Evolutionary conservation across 2,329 filamentous ascomycete species (phyloP).

Genomic region (Calonectria pteridis): DNA sequence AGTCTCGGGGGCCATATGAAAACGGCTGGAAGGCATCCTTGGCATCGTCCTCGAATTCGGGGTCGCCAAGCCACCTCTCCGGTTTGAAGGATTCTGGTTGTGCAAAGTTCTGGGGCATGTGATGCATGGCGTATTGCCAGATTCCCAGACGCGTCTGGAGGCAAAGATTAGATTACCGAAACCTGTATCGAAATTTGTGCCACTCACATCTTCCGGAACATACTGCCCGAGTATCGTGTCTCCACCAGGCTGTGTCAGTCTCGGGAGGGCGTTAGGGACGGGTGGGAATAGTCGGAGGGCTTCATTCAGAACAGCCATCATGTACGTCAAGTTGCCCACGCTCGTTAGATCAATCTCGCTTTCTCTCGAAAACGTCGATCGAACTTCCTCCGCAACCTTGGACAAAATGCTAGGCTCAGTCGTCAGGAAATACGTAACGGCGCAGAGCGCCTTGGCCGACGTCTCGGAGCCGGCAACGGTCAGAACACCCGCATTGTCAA

Average conservation of each 20-base stretch:
- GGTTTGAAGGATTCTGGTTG: constrained; percentile 15
- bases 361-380: neutral
- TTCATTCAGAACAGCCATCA: constrained; percentile 13
- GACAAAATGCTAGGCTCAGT: neutral
- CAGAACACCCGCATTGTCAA: neutral
- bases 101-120: constrained; percentile 11
- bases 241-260: neutral
- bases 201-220: constrained; percentile 1
- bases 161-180: neutral
- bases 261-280: constrained; percentile 7
- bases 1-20: constrained; percentile 22
- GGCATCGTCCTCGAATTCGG: neutral
- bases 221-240: constrained; percentile 11
- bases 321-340: constrained; percentile 3
- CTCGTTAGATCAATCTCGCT: neutral
- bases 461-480: constrained; percentile 14
- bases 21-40: constrained; percentile 20
- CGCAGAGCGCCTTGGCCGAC: neutral
- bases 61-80: constrained; percentile 20
- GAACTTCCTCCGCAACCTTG: neutral
- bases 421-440: neutral
- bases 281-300: constrained; percentile 12
- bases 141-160: neutral
- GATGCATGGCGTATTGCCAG: constrained; percentile 19
- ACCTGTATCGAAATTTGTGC: no score